Percentiles rank a stretch among this genome's conserved stretches.
Conservation (phyloP, 2,329 filamentous ascomycete genomes). For the Apiospora rasikravindrae region DNA sequence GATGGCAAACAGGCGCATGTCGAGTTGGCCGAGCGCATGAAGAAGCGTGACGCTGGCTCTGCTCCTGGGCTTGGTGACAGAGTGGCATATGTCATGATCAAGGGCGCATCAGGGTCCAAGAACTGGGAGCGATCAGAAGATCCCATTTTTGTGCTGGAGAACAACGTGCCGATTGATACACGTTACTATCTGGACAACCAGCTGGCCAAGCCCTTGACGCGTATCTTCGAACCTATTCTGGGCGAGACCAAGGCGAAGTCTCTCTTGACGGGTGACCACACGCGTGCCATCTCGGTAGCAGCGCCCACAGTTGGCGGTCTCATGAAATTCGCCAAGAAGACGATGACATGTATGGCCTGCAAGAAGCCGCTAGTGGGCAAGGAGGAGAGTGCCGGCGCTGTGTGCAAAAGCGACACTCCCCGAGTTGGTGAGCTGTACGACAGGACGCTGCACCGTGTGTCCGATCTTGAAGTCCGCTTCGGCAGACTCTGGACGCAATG, state of each 20-base stretch:
- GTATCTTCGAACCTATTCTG: slow-evolving; percentile 97
- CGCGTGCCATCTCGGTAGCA: slow-evolving; percentile 89
- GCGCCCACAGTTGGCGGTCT: slow-evolving; percentile 89
- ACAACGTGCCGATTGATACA: slow-evolving; percentile 97
- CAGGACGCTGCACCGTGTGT: slow-evolving; percentile 85
- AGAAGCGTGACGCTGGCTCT: slow-evolving; percentile 93
- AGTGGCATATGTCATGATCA: slow-evolving; percentile 97
- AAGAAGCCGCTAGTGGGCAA: slow-evolving; percentile 90
- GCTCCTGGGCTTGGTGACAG: slow-evolving; percentile 92
- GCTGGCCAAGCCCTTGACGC: slow-evolving; percentile 87
- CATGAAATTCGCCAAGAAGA: slow-evolving; percentile 99
- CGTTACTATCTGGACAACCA: slow-evolving; percentile 99
- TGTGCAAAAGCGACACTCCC: slow-evolving; percentile 84
- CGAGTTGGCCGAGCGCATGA: slow-evolving; percentile 94
- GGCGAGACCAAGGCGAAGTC: slow-evolving; percentile 90
- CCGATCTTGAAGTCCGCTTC: slow-evolving; percentile 92
- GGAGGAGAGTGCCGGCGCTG: slow-evolving; percentile 81
- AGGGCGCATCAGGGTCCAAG: slow-evolving; percentile 85
- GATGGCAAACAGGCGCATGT: slow-evolving; percentile 93
- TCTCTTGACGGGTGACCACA: slow-evolving; percentile 90
- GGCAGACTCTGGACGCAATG: slow-evolving; percentile 97
- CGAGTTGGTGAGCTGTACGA: slow-evolving; percentile 92
- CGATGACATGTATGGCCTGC: slow-evolving; percentile 97
- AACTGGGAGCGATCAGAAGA: slow-evolving; percentile 98
- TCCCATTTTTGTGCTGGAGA: slow-evolving; percentile 93